Conservation (phyloP, 208 protist genomes). For the Leishmania mexicana region DNA sequence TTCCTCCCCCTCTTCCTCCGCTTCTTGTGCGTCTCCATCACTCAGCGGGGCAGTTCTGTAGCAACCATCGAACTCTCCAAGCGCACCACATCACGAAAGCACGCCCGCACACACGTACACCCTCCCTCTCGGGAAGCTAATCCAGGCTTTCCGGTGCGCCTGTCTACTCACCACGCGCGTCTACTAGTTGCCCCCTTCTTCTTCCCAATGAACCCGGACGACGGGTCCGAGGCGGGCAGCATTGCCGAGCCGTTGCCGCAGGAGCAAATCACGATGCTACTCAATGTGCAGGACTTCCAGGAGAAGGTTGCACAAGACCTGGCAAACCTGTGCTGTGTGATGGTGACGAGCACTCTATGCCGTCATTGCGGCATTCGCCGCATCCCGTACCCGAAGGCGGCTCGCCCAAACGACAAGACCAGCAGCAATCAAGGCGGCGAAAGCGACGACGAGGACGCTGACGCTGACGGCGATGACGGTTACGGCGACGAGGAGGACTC, state of each 20-base stretch:
- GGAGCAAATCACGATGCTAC: conserved; percentile 62
- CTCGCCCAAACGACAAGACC: neutral
- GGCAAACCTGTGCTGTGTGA: conserved; percentile 70
- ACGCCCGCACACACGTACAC: neutral
- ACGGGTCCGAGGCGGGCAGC: conserved; percentile 25
- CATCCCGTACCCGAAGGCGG: conserved; percentile 49
- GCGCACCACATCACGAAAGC: neutral
- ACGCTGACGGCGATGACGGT: conserved; percentile 30
- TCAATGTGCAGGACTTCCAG: conserved; percentile 73
- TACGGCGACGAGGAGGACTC: conserved; percentile 28
- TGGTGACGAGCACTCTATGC: conserved; percentile 85
- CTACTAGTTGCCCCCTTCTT: neutral
- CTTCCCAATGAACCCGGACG: conserved; percentile 13
- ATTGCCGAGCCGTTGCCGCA: conserved; percentile 29
- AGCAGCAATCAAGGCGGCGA: conserved; percentile 8
- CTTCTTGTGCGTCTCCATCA: neutral
- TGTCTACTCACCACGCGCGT: neutral
- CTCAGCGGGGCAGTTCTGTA: neutral
- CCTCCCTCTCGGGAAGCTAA: too few relatives aligned
- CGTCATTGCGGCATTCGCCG: conserved; percentile 59
- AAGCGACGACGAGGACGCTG: conserved; percentile 23
- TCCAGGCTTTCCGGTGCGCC: neutral
- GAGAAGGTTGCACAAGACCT: conserved; percentile 50
- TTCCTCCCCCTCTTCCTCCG: neutral
- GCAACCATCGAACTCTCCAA: neutral